Evolutionary conservation across 2,329 filamentous ascomycete genomes (phyloP).

Genomic region (Penicillium occitanis): DNA sequence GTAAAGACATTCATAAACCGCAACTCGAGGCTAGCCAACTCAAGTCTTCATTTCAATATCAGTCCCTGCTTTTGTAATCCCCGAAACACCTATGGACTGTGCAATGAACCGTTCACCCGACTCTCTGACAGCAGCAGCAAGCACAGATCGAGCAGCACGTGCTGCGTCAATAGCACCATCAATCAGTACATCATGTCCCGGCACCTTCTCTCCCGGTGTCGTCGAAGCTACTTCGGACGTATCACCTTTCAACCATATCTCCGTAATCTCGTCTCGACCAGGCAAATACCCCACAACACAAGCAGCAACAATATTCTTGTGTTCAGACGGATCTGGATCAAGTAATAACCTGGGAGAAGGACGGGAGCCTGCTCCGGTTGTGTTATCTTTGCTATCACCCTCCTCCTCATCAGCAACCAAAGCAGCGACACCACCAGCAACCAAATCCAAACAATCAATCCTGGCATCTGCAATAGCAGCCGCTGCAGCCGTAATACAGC

Average conservation of each 20-base stretch:
- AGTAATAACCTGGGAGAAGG: constrained; percentile 53
- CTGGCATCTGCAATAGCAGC: constrained; percentile 91
- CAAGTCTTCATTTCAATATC: constrained; percentile 33
- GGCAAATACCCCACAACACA: constrained; percentile 91
- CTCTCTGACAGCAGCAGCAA: constrained; percentile 63
- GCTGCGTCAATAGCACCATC: constrained; percentile 66
- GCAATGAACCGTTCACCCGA: constrained; percentile 46
- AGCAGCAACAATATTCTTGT: constrained; percentile 72
- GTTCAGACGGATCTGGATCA: constrained; percentile 80
- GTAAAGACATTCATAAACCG: not conserved
- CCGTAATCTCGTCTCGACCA: constrained; percentile 83
- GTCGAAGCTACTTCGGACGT: constrained; percentile 37
- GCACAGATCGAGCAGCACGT: constrained; percentile 57
- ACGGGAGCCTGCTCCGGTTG: not conserved
- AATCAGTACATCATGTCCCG: constrained; percentile 54
- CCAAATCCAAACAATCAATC: constrained; percentile 90
- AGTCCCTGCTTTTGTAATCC: constrained; percentile 18
- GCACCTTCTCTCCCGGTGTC: constrained; percentile 32
- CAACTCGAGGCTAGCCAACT: not conserved
- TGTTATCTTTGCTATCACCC: not conserved
- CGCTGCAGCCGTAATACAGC: constrained; percentile 89
- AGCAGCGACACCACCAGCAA: constrained; percentile 85
- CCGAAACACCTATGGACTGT: constrained; percentile 18
- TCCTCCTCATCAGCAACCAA: constrained; percentile 54
- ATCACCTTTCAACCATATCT: constrained; percentile 88